Base-by-base conservation (phyloP, 495 filamentous ascomycete species). In the Penicillium atrosanguineum region DNA sequence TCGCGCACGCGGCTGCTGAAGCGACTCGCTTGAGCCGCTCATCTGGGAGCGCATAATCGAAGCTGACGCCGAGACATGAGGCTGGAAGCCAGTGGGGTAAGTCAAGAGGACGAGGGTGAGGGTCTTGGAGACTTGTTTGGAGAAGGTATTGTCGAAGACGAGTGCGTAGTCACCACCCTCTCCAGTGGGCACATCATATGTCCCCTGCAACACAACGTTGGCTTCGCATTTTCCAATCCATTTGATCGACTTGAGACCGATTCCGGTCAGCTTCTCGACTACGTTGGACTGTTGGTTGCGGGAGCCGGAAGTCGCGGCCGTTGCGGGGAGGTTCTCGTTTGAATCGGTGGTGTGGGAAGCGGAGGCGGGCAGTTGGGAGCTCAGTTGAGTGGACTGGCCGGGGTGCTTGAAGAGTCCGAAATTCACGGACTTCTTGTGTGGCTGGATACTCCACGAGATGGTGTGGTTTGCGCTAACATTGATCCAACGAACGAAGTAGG, bases 101-200 rank as follows among this genome's bases (percentile, higher is more conserved):
- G 90, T 97, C 57, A 97, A 80, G 40, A 97, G 82, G 18, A 97
- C 93, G 57, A 97, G 88, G 18, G 93, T 97, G 12, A 89, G 89
- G 37, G 88, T 95, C 72, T 98, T 98, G 46, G 91, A 90, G 38
- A 90, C 84, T 65, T 91, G 87, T 73, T 96, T 97, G 45, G 92
- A 95, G 68, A 97, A 97, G 29, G 95, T 98, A 65, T 98, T 98
- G 79, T 98, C 94, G 65, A 98, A 96, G 23, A 97, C 89, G 49
- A 98, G 78, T 28, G 90, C 94, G 69, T 95, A 98, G 84, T 96
- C 97, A 51, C 92, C 94, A 3, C 88, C 89, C 48, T 89, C 83
- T 14, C 79, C 81, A 37, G 69, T 61, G 4, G 75, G 69, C 15
- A 97, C 90, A 65, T 95, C 85, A 69, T 90, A 90, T 15, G 87